These are phyloP conservation scores for Trichopus zeylanicus DNA, from an alignment of 116 monocot genomes.

Conservation along the genomic window DNA sequence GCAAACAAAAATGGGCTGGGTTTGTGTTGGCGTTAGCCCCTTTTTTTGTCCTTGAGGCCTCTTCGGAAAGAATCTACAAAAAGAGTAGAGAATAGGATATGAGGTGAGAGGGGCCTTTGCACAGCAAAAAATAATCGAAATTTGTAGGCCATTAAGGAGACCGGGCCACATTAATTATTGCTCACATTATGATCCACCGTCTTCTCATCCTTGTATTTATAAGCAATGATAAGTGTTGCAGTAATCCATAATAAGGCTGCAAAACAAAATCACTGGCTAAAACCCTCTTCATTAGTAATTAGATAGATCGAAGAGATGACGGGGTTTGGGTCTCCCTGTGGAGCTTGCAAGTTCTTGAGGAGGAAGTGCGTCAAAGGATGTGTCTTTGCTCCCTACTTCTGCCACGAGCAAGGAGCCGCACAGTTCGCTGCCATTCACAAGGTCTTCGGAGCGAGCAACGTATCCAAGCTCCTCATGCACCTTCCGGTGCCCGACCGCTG, in stretches of 20 bases:
- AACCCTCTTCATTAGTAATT: constrained; percentile 5
- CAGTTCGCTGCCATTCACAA: constrained; percentile 88
- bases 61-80: constrained; percentile 22
- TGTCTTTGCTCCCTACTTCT: constrained; percentile 87
- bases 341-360: constrained; percentile 94
- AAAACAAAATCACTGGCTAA: constrained; percentile 3
- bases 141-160: constrained; percentile 59
- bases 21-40: constrained; percentile 6
- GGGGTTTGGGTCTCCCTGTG: constrained; percentile 82
- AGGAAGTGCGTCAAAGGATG: constrained; percentile 78
- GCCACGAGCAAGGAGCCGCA: constrained; percentile 76
- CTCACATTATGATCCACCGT: constrained; percentile 15
- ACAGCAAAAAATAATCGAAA: constrained; percentile 20
- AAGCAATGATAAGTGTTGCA: constrained; percentile 9
- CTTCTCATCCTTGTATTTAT: constrained; percentile 31
- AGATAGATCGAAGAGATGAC: constrained; percentile 38
- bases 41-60: constrained; percentile 8
- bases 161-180: constrained; percentile 45
- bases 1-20: constrained; percentile 14
- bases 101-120: constrained; percentile 18
- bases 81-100: constrained; percentile 15
- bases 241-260: neutral
- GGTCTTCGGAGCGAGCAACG: constrained; percentile 88
- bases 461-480: constrained; percentile 69
- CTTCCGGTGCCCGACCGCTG: constrained; percentile 55